Base-by-base conservation (phyloP, 129 eudicot species). In the Pulicaria dysenterica region DNA sequence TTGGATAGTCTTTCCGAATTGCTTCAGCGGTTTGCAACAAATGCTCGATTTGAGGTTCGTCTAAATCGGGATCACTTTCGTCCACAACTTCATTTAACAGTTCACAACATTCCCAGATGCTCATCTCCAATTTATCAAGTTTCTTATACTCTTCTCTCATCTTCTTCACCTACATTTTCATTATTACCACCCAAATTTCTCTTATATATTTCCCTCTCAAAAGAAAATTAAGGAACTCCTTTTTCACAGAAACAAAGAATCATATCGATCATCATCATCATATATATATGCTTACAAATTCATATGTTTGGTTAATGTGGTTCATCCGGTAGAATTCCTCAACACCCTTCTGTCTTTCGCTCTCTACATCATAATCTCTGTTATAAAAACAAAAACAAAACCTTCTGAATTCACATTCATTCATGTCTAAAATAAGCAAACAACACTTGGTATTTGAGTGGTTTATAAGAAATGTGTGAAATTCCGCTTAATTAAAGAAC, bases 91-190 rank as follows among this genome's bases (percentile, higher is more conserved):
- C 87, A 49, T 93, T 93, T 3, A 93, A 80, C 11, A 93, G 80
- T 64, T 87, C 96, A 74, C 96, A 93, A 36, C 98, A 93, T 70
- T 93, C 98, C 98, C 98, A 93, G 3, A 93, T 93, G 81, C 96
- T 87, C 98, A 93, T 93, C 53, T 83, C 92, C 13, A 76, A 47
- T 48, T 83, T 93, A 60, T 89, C 84, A 74, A 93, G 44, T 69
- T 87, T 93, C 58, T 76, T 81, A 54, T 85, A 89, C 73, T 87
- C 88, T 41, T 87, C 95, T 51, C 91, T 92, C 96, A 89, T 89
- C 63, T 54, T 87, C 75, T 82, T 85, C 70, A 87, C 97, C 97
- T 92, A 55, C 82, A 77, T 16, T 51, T 24, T 24, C 2, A 51
- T 53, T 2, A 2, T 49, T 40, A 15, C 13, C 55, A 54, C 58